Base-by-base conservation (phyloP, 2,329 filamentous ascomycete species). In the Coniochaeta sp. region DNA sequence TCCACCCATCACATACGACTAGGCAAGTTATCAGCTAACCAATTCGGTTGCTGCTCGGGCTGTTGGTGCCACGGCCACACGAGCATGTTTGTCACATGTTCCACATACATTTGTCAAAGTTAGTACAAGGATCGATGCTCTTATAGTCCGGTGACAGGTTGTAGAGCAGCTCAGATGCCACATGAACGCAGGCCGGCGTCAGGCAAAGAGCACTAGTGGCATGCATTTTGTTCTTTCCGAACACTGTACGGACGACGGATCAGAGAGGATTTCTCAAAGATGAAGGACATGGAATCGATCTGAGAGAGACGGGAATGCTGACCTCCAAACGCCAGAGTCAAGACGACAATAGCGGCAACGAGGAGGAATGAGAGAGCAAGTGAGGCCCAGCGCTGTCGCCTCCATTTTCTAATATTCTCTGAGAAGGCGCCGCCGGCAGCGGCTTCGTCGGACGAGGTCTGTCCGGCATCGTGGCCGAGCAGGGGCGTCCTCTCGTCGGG, bases 1-100 rank as follows among this genome's bases (percentile, higher is more conserved):
- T 77, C 82, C 87, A 90, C 12, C 87, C 87, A 59, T 85, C 86
- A 65, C 88, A 90, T 22, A 85, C 85, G 60, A 86, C 55, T 57
- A 63, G 1, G 60, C 36, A 32, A 59, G 58, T 55, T 17, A 24
- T 52, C 47, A 52, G 24, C 24, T 14, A 34, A 22, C n/a, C 30
- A 22, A 12, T 22, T 14, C 32, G 24, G 5, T 16, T 17, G 30
- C 16, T 34, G 17, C 30, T 3, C 24, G 8, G 26, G 34, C 30
- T 4, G 44, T 24, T n/a, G 22, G 16, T 55, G 2, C 2, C 26
- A 30, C 26, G 19, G 19, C 42, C 10, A 10, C 22, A n/a, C 42
- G 16, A 47, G 42, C 7, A 2, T 4, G 19, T 24, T 19, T 22
- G 42, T 30, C 24, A 5, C 24, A 12, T 34, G 26, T 5, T 26